Evolutionary conservation across 2,329 filamentous ascomycete genomes (phyloP).

Genomic region (Sarocladiaceae sp.): DNA sequence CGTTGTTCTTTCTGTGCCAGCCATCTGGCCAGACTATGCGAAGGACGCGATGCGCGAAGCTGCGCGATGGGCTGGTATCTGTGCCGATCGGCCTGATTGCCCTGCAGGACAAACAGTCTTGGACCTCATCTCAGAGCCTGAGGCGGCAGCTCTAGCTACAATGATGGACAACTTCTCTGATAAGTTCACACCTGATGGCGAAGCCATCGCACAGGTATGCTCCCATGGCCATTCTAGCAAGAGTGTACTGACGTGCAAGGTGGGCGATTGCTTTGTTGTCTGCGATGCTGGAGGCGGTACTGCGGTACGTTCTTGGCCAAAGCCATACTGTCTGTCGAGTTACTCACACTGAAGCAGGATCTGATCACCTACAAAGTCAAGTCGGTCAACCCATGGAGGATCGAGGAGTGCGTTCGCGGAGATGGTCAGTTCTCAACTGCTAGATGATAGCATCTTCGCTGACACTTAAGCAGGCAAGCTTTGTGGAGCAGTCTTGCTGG

Average conservation of each 20-base stretch:
- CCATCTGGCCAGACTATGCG: conserved; percentile 40
- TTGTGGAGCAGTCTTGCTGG: conserved; percentile 9
- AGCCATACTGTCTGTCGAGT: neutral
- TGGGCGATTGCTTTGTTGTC: conserved; percentile 20
- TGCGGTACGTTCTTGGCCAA: conserved; percentile 19
- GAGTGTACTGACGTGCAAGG: conserved; percentile 1
- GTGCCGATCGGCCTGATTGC: conserved; percentile 15
- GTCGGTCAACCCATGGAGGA: conserved; percentile 16
- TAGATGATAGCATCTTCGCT: no score
- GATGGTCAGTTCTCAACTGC: conserved; percentile 26
- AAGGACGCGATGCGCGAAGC: conserved; percentile 32
- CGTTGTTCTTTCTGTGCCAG: conserved; percentile 38
- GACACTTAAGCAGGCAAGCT: neutral
- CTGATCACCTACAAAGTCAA: conserved; percentile 34
- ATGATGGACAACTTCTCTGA: conserved; percentile 22
- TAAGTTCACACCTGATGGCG: neutral
- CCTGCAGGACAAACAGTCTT: conserved; percentile 24
- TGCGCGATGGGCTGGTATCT: conserved; percentile 29
- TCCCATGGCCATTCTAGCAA: neutral
- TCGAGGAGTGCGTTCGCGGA: conserved; percentile 33
- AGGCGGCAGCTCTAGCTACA: conserved; percentile 38
- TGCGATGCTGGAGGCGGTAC: conserved; percentile 35
- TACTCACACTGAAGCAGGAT: conserved; percentile 26
- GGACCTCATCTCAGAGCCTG: conserved; percentile 36
- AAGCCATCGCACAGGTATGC: conserved; percentile 9